These are phyloP conservation scores for Sutorius eximius DNA, from an alignment of 1,284 basidiomycete species.

Conservation along the genomic window DNA sequence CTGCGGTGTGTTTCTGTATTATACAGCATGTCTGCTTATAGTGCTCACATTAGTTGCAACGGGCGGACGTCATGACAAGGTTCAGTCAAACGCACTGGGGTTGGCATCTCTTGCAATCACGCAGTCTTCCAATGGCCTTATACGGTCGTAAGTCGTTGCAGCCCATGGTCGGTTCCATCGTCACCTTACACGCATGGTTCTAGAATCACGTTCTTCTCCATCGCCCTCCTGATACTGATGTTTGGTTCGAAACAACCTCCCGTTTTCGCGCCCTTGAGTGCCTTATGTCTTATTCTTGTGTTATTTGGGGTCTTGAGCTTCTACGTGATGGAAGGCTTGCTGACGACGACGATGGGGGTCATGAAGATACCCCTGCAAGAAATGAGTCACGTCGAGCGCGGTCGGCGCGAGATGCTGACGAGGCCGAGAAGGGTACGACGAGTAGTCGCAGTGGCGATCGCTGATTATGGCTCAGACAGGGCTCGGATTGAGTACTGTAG, in stretches of 20 bases:
- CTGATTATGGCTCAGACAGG: neutral
- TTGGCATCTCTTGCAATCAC: constrained; percentile 12
- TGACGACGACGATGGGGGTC: constrained; percentile 1
- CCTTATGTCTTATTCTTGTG: constrained; percentile 9
- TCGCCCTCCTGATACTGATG: constrained; percentile 15
- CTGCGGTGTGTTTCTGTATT: too few relatives aligned
- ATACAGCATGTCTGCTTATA: too few relatives aligned
- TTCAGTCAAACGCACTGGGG: constrained; percentile 3
- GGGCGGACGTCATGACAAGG: constrained; percentile 7
- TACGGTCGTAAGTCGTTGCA: constrained; percentile 18
- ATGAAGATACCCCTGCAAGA: neutral
- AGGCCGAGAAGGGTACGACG: too few relatives aligned
- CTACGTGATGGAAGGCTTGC: neutral
- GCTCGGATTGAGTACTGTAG: neutral
- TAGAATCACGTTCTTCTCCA: constrained; percentile 18
- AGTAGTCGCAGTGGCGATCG: neutral
- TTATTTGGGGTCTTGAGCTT: neutral
- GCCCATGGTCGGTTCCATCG: neutral
- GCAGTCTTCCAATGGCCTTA: constrained; percentile 15
- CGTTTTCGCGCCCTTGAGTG: neutral
- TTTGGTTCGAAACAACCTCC: neutral
- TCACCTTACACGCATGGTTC: neutral
- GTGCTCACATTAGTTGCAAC: neutral
- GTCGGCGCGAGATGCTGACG: neutral
- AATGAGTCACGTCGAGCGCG: neutral